Percentiles rank a stretch among this genome's conserved stretches.
Conservation (phyloP, 2,329 filamentous ascomycete genomes). For the Tolypocladium album region DNA sequence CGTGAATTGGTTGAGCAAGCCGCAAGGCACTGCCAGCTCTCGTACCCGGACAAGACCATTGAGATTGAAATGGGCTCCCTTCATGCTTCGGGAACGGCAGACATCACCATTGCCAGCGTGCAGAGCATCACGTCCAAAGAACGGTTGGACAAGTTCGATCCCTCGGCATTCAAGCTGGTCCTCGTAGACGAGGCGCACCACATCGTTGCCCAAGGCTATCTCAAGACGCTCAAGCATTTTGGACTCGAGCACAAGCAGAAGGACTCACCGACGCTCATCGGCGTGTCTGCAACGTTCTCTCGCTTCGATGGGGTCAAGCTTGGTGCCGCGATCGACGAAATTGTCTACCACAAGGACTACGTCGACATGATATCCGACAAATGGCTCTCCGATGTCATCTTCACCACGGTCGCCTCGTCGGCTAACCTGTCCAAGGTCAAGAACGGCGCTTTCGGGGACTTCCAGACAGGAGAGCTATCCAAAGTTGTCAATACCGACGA, state of each 20-base stretch:
- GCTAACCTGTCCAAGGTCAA: constrained; percentile 66
- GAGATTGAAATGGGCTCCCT: constrained; percentile 86
- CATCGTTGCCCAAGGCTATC: constrained; percentile 76
- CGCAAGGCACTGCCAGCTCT: constrained; percentile 66
- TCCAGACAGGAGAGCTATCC: constrained; percentile 67
- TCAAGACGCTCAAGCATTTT: constrained; percentile 69
- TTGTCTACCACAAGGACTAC: constrained; percentile 81
- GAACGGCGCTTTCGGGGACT: constrained; percentile 59
- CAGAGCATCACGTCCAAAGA: constrained; percentile 70
- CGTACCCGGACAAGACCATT: constrained; percentile 71
- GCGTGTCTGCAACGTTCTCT: constrained; percentile 74
- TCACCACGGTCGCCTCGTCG: constrained; percentile 81
- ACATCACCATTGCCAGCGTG: constrained; percentile 90
- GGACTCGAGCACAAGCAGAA: constrained; percentile 42
- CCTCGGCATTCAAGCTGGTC: constrained; percentile 71
- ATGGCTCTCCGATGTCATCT: constrained; percentile 85
- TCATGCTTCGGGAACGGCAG: constrained; percentile 67
- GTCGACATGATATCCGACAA: constrained; percentile 69
- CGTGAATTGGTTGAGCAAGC: constrained; percentile 93
- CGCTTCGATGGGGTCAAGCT: constrained; percentile 76
- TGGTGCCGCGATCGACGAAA: constrained; percentile 81
- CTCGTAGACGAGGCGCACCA: constrained; percentile 96
- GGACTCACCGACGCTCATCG: constrained; percentile 58
- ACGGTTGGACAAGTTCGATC: constrained; percentile 75
- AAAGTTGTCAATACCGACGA: constrained; percentile 69